A percentile compares a stretch with the other conserved stretches of the same genome.
Conservation (phyloP, 2,329 filamentous ascomycete species). For the Albophoma yamanashiensis region DNA sequence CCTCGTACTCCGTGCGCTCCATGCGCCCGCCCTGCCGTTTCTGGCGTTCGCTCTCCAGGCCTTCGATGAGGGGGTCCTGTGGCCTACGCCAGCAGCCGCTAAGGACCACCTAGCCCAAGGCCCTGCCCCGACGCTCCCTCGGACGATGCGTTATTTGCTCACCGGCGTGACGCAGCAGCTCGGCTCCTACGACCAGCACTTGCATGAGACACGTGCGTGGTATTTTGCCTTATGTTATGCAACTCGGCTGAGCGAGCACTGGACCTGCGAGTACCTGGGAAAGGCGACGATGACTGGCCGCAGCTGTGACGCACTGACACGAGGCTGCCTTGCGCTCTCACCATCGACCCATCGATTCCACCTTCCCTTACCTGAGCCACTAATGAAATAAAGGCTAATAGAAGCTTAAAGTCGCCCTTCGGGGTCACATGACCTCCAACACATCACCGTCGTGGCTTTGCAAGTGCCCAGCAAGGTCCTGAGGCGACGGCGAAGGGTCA, state of each 20-base stretch:
- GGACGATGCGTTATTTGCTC: not conserved
- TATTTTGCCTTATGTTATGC: not conserved
- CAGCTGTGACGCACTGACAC: not conserved
- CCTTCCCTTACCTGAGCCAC: not conserved
- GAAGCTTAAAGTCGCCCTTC: constrained; percentile 4
- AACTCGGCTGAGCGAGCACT: not conserved
- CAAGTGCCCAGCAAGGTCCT: not conserved
- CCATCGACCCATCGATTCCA: not conserved
- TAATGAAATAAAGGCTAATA: constrained; percentile 5
- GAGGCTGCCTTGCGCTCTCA: not conserved
- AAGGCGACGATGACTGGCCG: not conserved
- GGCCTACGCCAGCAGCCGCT: not conserved
- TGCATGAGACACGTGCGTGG: not conserved
- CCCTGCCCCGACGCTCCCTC: not conserved
- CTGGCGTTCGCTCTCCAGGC: not conserved
- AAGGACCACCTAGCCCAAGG: not conserved
- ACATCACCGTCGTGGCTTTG: not conserved
- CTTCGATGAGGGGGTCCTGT: not conserved
- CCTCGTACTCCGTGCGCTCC: not conserved
- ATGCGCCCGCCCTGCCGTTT: not conserved
- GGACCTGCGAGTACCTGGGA: not conserved
- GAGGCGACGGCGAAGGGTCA: not conserved
- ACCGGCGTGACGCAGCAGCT: not conserved
- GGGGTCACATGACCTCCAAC: constrained; percentile 5
- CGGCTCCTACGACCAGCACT: not conserved